Percentiles rank a stretch among this genome's conserved stretches.
Conservation (phyloP, 169 alveolate genomes). For the Eimeria maxima region DNA sequence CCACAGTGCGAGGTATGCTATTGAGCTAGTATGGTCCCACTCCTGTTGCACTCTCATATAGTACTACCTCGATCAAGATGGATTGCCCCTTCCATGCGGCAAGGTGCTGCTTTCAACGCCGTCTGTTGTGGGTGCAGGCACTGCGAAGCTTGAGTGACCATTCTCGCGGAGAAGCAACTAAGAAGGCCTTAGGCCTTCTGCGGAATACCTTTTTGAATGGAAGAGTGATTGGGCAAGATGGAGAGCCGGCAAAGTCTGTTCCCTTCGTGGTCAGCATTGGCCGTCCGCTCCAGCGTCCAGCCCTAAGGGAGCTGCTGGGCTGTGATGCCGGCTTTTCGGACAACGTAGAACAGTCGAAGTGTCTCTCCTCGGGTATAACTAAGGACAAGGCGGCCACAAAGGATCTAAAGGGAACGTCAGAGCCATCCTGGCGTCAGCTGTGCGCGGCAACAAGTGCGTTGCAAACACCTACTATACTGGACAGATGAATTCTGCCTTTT, state of each 20-base stretch:
- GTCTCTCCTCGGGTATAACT: neutral
- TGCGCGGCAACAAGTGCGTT: constrained; percentile 28
- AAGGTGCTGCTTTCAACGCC: neutral
- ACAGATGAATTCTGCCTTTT: neutral
- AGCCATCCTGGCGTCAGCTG: constrained; percentile 22
- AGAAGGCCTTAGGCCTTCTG: constrained; percentile 5
- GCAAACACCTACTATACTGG: neutral
- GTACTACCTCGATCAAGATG: neutral
- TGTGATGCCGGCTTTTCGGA: neutral
- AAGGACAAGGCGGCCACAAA: neutral
- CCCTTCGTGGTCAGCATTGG: constrained; percentile 47
- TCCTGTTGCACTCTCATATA: neutral
- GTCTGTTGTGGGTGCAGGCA: constrained; percentile 32
- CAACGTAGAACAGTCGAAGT: neutral
- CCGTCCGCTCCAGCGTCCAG: constrained; percentile 39
- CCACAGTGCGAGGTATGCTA: constrained; percentile 44
- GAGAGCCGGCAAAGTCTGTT: neutral
- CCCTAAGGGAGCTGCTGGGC: constrained; percentile 25
- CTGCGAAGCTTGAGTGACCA: constrained; percentile 39
- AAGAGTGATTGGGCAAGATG: neutral
- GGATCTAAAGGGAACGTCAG: neutral
- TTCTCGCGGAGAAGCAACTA: neutral
- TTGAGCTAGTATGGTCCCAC: neutral
- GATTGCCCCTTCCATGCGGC: neutral
- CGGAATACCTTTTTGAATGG: neutral